Evolutionary conservation across 352 stramenopile species (phyloP), one percentile per base, ranked within the genome.

Genomic region (Phytopythium boreale): DNA sequence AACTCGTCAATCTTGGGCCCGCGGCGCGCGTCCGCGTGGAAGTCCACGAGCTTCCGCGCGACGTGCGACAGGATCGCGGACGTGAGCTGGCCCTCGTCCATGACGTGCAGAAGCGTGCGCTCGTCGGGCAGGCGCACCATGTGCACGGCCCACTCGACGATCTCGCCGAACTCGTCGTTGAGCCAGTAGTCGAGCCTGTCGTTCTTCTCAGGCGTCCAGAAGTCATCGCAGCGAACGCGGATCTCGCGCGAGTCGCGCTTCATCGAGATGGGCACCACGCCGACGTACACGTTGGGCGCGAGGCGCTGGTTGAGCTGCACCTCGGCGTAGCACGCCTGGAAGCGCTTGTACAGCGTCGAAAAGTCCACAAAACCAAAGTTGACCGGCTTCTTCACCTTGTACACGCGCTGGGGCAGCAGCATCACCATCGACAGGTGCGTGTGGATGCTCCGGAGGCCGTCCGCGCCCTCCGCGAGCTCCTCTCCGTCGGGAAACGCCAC

Each of bases 351-450:
- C 17, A 92, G 77, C 56, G 79, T 88, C 12, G 79, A 85, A 46
- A 89, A 92, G 66, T 92, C 82, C 9, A 72, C 80, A 61, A 92
- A 92, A 7, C 80, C 82, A 53, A 89, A 89, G 59, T 89, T 65
- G 57, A 92, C 82, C n/a, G 70, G 50, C 62, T 89, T 92, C 68
- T 92, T 92, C 51, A 92, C 57, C 70, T 92, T 92, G 62, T 88
- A 89, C 44, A 92, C 82, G 50, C 76, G 76, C 15, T 81, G 34
- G 0, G 79, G 75, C 46, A 89, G 70, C 44, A 87, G 26, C 47
- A 89, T 82, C 1, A 89, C 80, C 80, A 92, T 84, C 37, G 82
- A 92, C 71, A 92, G 77, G 74, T 92, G 82, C 63, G 82, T 92
- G 62, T 89, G 80, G 50, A 89, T 71, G 27, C 88, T 74, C 1